Conservation (phyloP, 768 basidiomycete genomes). For the Termitomyces sp. region DNA sequence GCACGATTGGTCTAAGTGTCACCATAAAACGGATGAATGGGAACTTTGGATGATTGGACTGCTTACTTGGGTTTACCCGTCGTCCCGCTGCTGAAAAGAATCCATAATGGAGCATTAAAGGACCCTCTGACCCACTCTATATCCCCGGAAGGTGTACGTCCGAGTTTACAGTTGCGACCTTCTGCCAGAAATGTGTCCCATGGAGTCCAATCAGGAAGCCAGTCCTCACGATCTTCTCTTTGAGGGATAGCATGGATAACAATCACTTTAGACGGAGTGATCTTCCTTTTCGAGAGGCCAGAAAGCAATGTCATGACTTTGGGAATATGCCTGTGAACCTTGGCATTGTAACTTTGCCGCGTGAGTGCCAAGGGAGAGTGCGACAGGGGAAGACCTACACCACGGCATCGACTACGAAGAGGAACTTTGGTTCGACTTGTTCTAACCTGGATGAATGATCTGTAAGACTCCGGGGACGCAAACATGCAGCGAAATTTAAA, state of each 20-base stretch:
- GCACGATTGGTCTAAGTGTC: conserved; percentile 60
- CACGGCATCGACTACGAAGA: conserved; percentile 70
- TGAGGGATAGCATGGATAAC: conserved; percentile 45
- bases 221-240: conserved; percentile 11
- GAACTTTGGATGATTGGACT: not conserved
- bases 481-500: not conserved
- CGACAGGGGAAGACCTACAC: conserved; percentile 36
- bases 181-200: conserved; percentile 50
- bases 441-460: conserved; percentile 47
- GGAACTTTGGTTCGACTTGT: conserved; percentile 69
- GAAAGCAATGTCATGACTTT: conserved; percentile 56
- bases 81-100: conserved; percentile 80
- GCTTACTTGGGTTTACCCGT: conserved; percentile 68
- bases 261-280: conserved; percentile 43
- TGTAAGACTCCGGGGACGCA: not conserved
- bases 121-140: conserved; percentile 55
- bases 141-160: conserved; percentile 47
- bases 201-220: conserved; percentile 36
- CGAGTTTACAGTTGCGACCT: conserved; percentile 40
- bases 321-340: conserved; percentile 59
- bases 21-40: conserved; percentile 7
- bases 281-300: conserved; percentile 35
- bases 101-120: conserved; percentile 82
- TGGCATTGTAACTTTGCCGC: conserved; percentile 56
- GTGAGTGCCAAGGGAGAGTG: conserved; percentile 8